A percentile compares a stretch with the other conserved stretches of the same genome.
phyloP scores from a whole-genome alignment of 1,284 basidiomycete genomes.

The Xanthoconium separans region DNA sequence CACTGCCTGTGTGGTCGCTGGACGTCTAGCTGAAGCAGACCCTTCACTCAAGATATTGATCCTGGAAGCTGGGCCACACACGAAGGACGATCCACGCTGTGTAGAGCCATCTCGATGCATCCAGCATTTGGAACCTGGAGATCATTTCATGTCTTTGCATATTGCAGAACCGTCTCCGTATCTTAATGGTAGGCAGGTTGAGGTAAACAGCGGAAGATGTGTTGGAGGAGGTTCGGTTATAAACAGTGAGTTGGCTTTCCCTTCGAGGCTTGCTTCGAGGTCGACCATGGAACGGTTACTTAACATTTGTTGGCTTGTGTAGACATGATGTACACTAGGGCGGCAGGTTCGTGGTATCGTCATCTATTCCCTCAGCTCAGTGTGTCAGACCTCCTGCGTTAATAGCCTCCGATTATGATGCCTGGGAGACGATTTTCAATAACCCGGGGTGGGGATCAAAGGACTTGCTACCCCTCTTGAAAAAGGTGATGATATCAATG shows the following conservation, averaged over 20 bases:
- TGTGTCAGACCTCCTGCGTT: not conserved
- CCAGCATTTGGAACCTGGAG: conserved; percentile 25
- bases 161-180: conserved; percentile 40
- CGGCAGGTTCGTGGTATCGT: not conserved
- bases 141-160: conserved; percentile 42
- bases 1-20: conserved; percentile 41
- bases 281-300: not conserved
- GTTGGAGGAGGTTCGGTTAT: not conserved
- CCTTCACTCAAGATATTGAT: conserved; percentile 41
- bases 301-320: not conserved
- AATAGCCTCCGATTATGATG: not conserved
- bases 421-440: not conserved
- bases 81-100: conserved; percentile 29
- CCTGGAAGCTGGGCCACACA: conserved; percentile 41
- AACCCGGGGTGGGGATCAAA: conserved; percentile 2
- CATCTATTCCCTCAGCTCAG: not conserved
- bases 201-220: conserved; percentile 44
- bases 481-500: not conserved
- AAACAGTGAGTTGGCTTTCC: not conserved
- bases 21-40: conserved; percentile 43
- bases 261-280: not conserved
- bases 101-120: conserved; percentile 35
- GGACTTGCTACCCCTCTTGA: conserved; percentile 1
- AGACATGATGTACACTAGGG: conserved; percentile 2
- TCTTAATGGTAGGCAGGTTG: conserved; percentile 42